phyloP scores from a whole-genome alignment of 805 yeast genomes.

The Candida quercuum region DNA sequence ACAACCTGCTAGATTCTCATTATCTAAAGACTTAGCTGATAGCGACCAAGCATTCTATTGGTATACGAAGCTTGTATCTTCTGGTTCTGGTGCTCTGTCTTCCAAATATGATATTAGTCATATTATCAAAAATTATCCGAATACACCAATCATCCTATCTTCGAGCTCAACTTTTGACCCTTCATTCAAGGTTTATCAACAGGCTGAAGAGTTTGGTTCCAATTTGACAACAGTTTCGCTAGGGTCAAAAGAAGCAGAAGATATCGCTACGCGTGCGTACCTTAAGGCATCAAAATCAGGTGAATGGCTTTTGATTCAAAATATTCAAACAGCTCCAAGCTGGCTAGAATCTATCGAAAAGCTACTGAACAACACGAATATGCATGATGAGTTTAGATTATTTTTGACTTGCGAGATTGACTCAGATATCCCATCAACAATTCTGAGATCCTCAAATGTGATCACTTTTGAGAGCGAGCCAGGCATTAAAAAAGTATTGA shows the following conservation, averaged over 20 bases:
- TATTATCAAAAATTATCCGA: slow-evolving; percentile 17
- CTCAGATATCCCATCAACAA: slow-evolving; percentile 44
- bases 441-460: slow-evolving; percentile 50
- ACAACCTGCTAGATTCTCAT: slow-evolving; percentile 3
- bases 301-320: slow-evolving; percentile 74
- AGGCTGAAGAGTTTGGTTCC: slow-evolving; percentile 30
- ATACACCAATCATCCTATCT: slow-evolving; percentile 44
- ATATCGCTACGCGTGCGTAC: slow-evolving; percentile 52
- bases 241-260: slow-evolving; percentile 68
- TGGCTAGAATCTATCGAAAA: slow-evolving; percentile 59
- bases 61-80: slow-evolving; percentile 23
- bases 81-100: slow-evolving; percentile 25
- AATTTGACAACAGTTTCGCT: slow-evolving; percentile 48
- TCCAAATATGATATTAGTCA: slow-evolving; percentile 30
- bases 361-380: slow-evolving; percentile 28
- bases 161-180: slow-evolving; percentile 67
- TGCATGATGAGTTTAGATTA: slow-evolving; percentile 40
- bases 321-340: slow-evolving; percentile 63
- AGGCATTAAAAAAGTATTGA: slow-evolving; percentile 47
- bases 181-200: slow-evolving; percentile 41
- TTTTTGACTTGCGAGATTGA: slow-evolving; percentile 60
- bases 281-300: slow-evolving; percentile 41
- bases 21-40: background rate
- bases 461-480: slow-evolving; percentile 58
- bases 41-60: slow-evolving; percentile 13